Base-by-base conservation (phyloP, 768 basidiomycete genomes). In the Leccinum subgranulosum region DNA sequence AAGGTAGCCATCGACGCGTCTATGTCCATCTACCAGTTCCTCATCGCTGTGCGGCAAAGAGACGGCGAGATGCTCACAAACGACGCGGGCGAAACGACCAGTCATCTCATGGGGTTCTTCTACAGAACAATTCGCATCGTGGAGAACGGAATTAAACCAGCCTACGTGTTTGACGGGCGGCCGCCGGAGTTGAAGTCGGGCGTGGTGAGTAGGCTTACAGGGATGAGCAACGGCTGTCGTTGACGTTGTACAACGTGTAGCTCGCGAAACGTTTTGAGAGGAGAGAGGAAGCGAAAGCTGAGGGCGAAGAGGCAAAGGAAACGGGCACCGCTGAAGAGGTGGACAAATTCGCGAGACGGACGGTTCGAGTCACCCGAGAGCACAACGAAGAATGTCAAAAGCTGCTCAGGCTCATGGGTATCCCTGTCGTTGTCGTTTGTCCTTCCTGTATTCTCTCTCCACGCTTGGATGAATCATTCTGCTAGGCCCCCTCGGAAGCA, bases 1-100 rank as follows among this genome's bases (percentile, higher is more conserved):
- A 98, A 98, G 78, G 94, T 98, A 63, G 96, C 96, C 58, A 93
- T 99, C 63, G 97, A 99, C 79, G 97, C 97, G 69, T 94, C 92
- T 59, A 94, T 94, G 92, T 91, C 88, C 3, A 94, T 95, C 52
- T 96, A 94, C 79, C 94, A 96, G 70, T 99, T 99, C 74, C 84
- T 99, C 58, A 98, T 99, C 57, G 97, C 97, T 19, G 97, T 98
- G 11, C 83, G 97, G 29, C 94, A 96, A 74, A 88, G 86, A 71
- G 97, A 98, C 70, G 97, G 97, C 19, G 94, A 98, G 74, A 84
- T 95, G 80, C 82, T 99, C 63, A 96, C 89, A 65, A 98, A 98
- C 69, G 96, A 98, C n/a, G 86, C 88, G 0, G 97, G 97, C 17
- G 97, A 99, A 70, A 97, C 94, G 4, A 99, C 97, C 2, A 95